phyloP scores from a whole-genome alignment of 805 yeast species.

The Starmerella sirachaensis region DNA sequence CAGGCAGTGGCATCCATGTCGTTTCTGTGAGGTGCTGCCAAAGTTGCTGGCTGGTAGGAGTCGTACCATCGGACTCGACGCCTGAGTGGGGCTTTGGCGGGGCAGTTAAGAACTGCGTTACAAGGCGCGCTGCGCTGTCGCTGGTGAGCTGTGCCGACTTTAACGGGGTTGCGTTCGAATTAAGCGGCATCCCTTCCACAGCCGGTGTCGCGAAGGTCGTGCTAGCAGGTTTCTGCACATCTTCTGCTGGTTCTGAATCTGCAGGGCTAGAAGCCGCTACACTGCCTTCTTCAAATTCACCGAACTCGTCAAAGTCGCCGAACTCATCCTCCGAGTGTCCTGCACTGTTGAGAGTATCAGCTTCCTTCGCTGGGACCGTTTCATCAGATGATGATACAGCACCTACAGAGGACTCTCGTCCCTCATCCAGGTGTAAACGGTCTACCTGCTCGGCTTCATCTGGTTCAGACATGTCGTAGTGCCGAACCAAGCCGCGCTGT shows the following conservation, averaged over 20 bases:
- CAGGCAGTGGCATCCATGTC: slow-evolving; percentile 44
- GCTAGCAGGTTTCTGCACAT: background rate
- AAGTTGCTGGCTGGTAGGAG: slow-evolving; percentile 25
- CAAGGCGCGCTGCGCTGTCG: slow-evolving; percentile 1
- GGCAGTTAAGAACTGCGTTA: background rate
- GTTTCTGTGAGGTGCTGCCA: slow-evolving; percentile 38
- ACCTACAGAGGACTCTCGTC: no score
- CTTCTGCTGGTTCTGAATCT: background rate
- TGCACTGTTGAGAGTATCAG: no score
- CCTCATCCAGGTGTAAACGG: no score
- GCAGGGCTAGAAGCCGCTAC: background rate
- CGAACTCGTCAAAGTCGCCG: slow-evolving; percentile 28
- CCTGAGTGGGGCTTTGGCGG: background rate
- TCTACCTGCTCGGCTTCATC: no score
- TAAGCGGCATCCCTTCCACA: background rate
- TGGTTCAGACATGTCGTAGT: no score
- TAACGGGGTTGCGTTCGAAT: background rate
- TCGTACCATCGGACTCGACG: slow-evolving; percentile 9
- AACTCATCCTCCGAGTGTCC: slow-evolving; percentile 27
- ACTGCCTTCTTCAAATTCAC: slow-evolving; percentile 19
- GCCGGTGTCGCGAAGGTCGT: background rate
- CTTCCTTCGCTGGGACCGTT: no score
- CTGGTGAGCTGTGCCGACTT: slow-evolving; percentile 1
- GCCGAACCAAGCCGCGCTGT: no score
- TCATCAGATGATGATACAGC: no score